These are phyloP conservation scores for Bipolaris gigantea DNA, from an alignment of 2,329 filamentous ascomycete species.

Conservation along the genomic window DNA sequence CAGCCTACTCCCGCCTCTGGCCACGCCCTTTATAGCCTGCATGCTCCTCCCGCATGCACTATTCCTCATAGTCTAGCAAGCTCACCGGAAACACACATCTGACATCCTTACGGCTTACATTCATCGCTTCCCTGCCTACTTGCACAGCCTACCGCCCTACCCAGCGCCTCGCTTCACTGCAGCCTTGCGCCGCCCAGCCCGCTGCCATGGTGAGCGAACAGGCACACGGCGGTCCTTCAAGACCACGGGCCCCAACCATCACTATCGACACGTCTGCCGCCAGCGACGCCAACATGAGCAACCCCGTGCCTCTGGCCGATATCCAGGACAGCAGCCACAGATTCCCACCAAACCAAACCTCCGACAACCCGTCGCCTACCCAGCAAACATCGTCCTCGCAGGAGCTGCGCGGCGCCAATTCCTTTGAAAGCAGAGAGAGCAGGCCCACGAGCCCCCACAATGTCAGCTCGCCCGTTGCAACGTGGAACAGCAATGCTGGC, in stretches of 20 bases:
- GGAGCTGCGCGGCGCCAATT: slow-evolving; percentile 59
- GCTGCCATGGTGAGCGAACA: slow-evolving; percentile 35
- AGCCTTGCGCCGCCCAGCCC: slow-evolving; percentile 21
- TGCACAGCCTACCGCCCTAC: slow-evolving; percentile 6
- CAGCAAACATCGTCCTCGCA: slow-evolving; percentile 37
- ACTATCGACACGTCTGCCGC: slow-evolving; percentile 56
- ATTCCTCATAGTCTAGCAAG: slow-evolving; percentile 15
- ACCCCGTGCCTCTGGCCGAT: slow-evolving; percentile 40
- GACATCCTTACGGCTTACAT: slow-evolving; percentile 31
- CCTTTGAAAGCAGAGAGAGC: slow-evolving; percentile 67
- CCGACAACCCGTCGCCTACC: slow-evolving; percentile 32
- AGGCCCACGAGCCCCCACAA: slow-evolving; percentile 69
- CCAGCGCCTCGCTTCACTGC: slow-evolving; percentile 6
- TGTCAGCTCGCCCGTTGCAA: slow-evolving; percentile 63
- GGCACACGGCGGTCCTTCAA: slow-evolving; percentile 35
- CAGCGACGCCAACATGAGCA: slow-evolving; percentile 39
- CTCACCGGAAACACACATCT: slow-evolving; percentile 37
- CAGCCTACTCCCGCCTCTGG: slow-evolving; percentile 10
- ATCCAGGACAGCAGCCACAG: slow-evolving; percentile 33
- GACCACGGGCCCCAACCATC: slow-evolving; percentile 54
- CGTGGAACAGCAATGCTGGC: slow-evolving; percentile 57
- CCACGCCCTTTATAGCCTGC: slow-evolving; percentile 10
- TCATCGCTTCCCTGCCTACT: slow-evolving; percentile 19
- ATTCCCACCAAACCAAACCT: slow-evolving; percentile 26
- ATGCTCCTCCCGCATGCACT: slow-evolving; percentile 27